A percentile compares a stretch with the other conserved stretches of the same genome.
phyloP scores from a whole-genome alignment of 129 eudicot genomes.

The Artemisia tridentata region DNA sequence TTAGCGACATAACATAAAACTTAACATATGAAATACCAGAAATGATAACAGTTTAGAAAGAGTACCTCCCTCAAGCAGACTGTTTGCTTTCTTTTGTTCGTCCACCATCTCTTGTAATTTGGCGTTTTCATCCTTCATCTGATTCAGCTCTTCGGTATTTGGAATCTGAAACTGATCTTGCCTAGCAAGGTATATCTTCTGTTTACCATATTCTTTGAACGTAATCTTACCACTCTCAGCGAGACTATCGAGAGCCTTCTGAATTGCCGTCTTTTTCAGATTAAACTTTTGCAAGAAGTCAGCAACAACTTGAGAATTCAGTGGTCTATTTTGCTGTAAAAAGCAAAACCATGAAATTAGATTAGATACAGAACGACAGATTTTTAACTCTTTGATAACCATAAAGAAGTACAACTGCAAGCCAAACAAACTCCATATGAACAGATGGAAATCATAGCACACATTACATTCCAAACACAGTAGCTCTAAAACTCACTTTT shows the following conservation, averaged over 20 bases:
- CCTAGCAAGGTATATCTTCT: conserved; percentile 87
- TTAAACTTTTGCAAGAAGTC: conserved; percentile 91
- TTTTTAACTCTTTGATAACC: not conserved
- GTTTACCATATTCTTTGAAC: conserved; percentile 98
- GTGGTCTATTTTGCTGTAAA: conserved; percentile 90
- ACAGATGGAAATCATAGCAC: not conserved
- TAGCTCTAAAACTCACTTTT: conserved; percentile 5
- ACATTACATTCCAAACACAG: conserved; percentile 1
- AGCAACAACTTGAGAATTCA: conserved; percentile 84
- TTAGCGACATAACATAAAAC: not conserved
- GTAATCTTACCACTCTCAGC: conserved; percentile 78
- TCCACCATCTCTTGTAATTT: conserved; percentile 65
- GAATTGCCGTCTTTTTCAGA: conserved; percentile 85
- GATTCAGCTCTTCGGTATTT: conserved; percentile 79
- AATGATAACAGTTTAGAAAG: not conserved
- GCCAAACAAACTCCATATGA: not conserved
- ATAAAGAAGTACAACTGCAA: not conserved
- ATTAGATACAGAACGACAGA: not conserved
- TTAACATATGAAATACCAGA: no score
- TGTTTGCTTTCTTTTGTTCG: conserved; percentile 64
- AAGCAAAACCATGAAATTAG: not conserved
- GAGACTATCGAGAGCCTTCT: conserved; percentile 86
- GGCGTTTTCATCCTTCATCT: conserved; percentile 83
- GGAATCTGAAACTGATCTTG: conserved; percentile 97
- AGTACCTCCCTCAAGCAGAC: conserved; percentile 81